These are phyloP conservation scores for Aspergillus spinulosporus DNA, from an alignment of 2,329 filamentous ascomycete species.

Conservation along the genomic window DNA sequence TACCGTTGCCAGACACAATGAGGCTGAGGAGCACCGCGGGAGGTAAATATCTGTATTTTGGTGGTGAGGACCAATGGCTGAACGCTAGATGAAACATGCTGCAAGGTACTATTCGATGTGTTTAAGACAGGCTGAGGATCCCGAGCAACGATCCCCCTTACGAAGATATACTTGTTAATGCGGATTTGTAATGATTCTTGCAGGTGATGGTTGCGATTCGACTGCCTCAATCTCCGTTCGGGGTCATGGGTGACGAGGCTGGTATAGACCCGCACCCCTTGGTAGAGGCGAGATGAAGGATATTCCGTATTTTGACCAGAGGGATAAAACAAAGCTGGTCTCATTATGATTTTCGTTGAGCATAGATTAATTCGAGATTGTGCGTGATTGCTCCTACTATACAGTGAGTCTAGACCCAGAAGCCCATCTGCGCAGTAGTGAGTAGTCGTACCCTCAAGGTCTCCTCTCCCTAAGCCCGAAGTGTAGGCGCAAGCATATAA, in stretches of 20 bases:
- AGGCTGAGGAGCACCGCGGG: constrained; percentile 3
- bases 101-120: constrained; percentile 23
- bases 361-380: constrained; percentile 7
- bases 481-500: not conserved
- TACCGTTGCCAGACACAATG: not conserved
- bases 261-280: constrained; percentile 12
- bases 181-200: not conserved
- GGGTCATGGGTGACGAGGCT: not conserved
- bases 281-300: constrained; percentile 4
- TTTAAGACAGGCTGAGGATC: constrained; percentile 19
- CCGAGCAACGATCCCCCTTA: constrained; percentile 15
- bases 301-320: not conserved
- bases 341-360: constrained; percentile 9
- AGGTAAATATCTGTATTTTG: not conserved
- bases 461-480: not conserved
- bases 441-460: not conserved
- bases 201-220: not conserved
- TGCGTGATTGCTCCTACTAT: not conserved
- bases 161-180: constrained; percentile 4
- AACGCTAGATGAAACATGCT: constrained; percentile 18
- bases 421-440: not conserved
- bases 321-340: not conserved
- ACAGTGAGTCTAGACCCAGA: not conserved
- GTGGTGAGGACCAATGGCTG: not conserved
- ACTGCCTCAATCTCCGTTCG: not conserved